Conservation (phyloP, 2,329 filamentous ascomycete species). For the Eutypella sp. region DNA sequence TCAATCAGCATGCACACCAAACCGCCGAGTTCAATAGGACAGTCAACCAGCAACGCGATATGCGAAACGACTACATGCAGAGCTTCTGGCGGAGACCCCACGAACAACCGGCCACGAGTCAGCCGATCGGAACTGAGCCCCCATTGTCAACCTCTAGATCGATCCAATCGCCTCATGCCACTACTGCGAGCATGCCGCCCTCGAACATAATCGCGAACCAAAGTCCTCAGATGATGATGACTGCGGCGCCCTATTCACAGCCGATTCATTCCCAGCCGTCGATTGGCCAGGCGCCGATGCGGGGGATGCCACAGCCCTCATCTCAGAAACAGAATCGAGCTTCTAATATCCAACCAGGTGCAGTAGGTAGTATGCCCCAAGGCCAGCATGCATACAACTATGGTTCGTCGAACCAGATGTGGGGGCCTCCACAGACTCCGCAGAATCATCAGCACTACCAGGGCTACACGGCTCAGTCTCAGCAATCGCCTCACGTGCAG, state of each 20-base stretch:
- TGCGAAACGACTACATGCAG: slow-evolving; percentile 74
- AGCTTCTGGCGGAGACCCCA: slow-evolving; percentile 79
- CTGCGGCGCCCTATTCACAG: slow-evolving; percentile 62
- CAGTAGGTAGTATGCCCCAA: slow-evolving; percentile 48
- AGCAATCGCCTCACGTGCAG: slow-evolving; percentile 45
- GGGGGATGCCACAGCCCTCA: slow-evolving; percentile 60
- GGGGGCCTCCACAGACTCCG: slow-evolving; percentile 55
- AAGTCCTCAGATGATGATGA: slow-evolving; percentile 63
- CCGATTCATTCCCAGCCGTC: slow-evolving; percentile 66
- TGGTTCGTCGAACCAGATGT: slow-evolving; percentile 56
- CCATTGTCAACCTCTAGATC: slow-evolving; percentile 46
- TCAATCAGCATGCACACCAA: slow-evolving; percentile 80
- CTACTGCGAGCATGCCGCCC: slow-evolving; percentile 50
- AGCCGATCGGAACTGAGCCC: slow-evolving; percentile 41
- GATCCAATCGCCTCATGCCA: slow-evolving; percentile 53
- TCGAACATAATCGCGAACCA: slow-evolving; percentile 56
- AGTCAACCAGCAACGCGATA: slow-evolving; percentile 72
- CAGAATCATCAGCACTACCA: slow-evolving; percentile 56
- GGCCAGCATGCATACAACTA: slow-evolving; percentile 58
- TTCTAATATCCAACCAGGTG: slow-evolving; percentile 53
- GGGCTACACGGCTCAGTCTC: slow-evolving; percentile 48
- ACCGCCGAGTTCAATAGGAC: slow-evolving; percentile 87
- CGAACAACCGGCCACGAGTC: slow-evolving; percentile 60
- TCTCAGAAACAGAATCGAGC: slow-evolving; percentile 62
- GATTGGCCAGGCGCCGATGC: slow-evolving; percentile 67